Percentiles rank a stretch among this genome's conserved stretches.
Evolutionary conservation across 257 asterid genomes (phyloP).

Genomic region (Solanum medicagineum): DNA sequence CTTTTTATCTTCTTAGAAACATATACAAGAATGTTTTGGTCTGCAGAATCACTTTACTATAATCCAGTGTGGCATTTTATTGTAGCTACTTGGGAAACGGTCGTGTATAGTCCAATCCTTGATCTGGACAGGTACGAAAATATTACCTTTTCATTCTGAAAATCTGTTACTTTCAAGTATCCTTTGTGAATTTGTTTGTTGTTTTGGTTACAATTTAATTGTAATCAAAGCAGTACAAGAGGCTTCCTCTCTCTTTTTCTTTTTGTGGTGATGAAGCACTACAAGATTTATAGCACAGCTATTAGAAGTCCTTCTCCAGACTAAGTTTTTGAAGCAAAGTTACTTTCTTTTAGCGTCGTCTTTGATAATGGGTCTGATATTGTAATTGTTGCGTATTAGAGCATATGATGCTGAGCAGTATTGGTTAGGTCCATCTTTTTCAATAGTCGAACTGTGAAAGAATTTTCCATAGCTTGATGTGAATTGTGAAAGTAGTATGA

Average conservation of each 20-base stretch:
- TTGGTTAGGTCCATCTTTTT: not conserved
- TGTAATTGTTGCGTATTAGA: not conserved
- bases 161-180: not conserved
- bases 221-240: not conserved
- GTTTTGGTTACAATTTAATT: not conserved
- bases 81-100: slow-evolving; percentile 82
- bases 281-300: not conserved
- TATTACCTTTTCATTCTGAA: not conserved
- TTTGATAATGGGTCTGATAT: not conserved
- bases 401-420: not conserved
- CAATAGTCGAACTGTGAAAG: not conserved
- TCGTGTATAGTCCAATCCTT: slow-evolving; percentile 92
- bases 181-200: not conserved
- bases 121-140: slow-evolving; percentile 77
- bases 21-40: slow-evolving; percentile 96
- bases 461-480: not conserved
- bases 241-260: not conserved
- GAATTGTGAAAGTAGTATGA: not conserved
- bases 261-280: not conserved
- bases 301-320: not conserved
- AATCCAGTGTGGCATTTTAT: slow-evolving; percentile 88
- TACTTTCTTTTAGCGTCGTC: not conserved
- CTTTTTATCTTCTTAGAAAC: slow-evolving; percentile 96
- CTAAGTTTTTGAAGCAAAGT: not conserved
- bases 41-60: slow-evolving; percentile 96